Base-by-base conservation (phyloP, 768 basidiomycete species). In the Obba rivulosa region DNA sequence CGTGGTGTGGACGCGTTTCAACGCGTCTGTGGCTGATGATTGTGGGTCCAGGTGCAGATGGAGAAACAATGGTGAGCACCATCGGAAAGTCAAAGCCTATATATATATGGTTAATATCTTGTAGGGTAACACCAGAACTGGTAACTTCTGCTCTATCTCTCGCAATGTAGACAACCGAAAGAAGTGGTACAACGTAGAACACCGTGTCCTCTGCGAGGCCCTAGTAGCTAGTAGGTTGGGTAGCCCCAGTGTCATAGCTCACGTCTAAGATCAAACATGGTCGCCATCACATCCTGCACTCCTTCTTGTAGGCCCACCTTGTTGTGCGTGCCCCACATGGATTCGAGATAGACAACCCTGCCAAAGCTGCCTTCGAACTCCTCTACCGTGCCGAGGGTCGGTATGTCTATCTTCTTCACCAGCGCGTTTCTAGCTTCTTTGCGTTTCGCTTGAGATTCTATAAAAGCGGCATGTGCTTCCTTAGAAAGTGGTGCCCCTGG, bases 301-400 rank as follows among this genome's bases (percentile, higher is more conserved):
- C 85, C 86, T 51, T 88, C 85, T 25, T 79, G 66, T 2, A 74
- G 63, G 11, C 79, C 79, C 40, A 87, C 63, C 50, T 71, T 69
- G 48, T 79, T 74, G 58, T 89, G 87, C 0, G 69, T 69, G 7
- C 87, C 86, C 52, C 70, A 72, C 22, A 68, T 55, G 1, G 80
- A 80, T 65, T 79, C 78, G 37, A 86, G 64, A 44, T 83, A 69
- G 4, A 76, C 74, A 7, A 87, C 71, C 43, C 73, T 77, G 8
- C 52, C 56, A 3, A 53, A 44, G 64, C 70, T 17, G 62, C 70
- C 45, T 55, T 68, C 35, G 59, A 88, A 84, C 48, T 78, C 72
- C 48, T 82, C 73, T 40, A 83, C 62, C 5, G 68, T 63, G 47
- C 83, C 76, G 60, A 83, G 69, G 50, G 70, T 58, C 40, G 70